phyloP scores from a whole-genome alignment of 2,329 filamentous ascomycete genomes.

The Ceratocystis lukuohia region DNA sequence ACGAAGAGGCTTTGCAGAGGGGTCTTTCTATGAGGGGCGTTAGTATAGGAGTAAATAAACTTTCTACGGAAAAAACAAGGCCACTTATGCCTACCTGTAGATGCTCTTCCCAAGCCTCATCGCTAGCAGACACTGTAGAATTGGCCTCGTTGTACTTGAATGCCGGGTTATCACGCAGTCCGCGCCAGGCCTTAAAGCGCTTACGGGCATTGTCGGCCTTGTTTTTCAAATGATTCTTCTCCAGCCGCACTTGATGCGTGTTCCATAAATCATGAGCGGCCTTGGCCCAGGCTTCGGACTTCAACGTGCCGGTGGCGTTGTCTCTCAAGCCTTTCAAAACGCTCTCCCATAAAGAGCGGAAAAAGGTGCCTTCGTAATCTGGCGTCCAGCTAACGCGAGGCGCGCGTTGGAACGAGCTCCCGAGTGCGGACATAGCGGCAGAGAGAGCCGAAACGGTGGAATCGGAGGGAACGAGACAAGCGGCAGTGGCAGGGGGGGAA shows the following conservation, averaged over 20 bases:
- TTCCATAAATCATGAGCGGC: constrained; percentile 41
- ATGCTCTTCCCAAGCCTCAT: constrained; percentile 44
- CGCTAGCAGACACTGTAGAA: constrained; percentile 40
- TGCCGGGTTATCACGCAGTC: constrained; percentile 43
- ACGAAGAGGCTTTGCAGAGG: constrained; percentile 42
- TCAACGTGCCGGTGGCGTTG: constrained; percentile 41
- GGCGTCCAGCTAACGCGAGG: constrained; percentile 49
- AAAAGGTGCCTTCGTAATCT: constrained; percentile 47
- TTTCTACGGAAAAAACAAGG: background rate
- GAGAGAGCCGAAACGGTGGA: background rate
- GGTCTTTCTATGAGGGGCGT: constrained; percentile 35
- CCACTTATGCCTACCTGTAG: constrained; percentile 37
- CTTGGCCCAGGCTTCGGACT: constrained; percentile 47
- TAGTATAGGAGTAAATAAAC: background rate
- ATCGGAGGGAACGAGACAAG: background rate
- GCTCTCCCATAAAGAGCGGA: constrained; percentile 46
- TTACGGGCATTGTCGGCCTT: constrained; percentile 51
- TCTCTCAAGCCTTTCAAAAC: constrained; percentile 41
- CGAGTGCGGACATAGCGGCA: background rate
- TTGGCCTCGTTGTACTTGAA: constrained; percentile 41
- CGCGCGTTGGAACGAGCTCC: constrained; percentile 24
- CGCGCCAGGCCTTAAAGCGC: constrained; percentile 48
- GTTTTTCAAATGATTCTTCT: constrained; percentile 49
- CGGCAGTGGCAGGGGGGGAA: background rate
- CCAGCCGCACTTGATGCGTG: constrained; percentile 42